Conservation (phyloP, 1,284 basidiomycete species). For the Tilletia walkeri region DNA sequence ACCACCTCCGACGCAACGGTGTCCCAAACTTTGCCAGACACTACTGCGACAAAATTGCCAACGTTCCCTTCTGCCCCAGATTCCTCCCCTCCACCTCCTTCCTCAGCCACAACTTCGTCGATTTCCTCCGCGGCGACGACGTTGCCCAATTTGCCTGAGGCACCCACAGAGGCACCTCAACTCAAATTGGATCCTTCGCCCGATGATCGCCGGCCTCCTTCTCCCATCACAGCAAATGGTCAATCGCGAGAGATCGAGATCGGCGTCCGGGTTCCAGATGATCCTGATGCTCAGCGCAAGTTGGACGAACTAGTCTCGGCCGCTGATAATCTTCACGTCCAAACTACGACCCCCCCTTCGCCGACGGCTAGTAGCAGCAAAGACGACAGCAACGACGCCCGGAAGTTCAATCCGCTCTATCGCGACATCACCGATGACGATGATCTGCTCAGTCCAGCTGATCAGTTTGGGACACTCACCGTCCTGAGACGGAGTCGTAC, state of each 20-base stretch:
- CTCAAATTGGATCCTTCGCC: conserved; percentile 1
- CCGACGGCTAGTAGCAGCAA: background rate
- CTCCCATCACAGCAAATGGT: background rate
- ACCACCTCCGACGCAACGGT: background rate
- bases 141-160: conserved; percentile 4
- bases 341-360: background rate
- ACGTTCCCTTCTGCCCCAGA: conserved; percentile 4
- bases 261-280: conserved; percentile 1
- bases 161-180: background rate
- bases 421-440: conserved; percentile 13
- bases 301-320: background rate
- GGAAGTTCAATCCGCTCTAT: background rate
- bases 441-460: background rate
- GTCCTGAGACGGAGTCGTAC: conserved; percentile 4
- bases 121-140: background rate
- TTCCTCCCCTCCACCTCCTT: background rate
- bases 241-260: conserved; percentile 9
- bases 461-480: background rate
- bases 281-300: conserved; percentile 6
- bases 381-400: background rate
- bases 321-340: background rate
- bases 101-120: background rate
- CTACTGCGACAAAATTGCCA: background rate
- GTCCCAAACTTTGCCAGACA: background rate
- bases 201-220: background rate